phyloP scores from a whole-genome alignment of 179 eudicot species.

The Beta corolliflora region DNA sequence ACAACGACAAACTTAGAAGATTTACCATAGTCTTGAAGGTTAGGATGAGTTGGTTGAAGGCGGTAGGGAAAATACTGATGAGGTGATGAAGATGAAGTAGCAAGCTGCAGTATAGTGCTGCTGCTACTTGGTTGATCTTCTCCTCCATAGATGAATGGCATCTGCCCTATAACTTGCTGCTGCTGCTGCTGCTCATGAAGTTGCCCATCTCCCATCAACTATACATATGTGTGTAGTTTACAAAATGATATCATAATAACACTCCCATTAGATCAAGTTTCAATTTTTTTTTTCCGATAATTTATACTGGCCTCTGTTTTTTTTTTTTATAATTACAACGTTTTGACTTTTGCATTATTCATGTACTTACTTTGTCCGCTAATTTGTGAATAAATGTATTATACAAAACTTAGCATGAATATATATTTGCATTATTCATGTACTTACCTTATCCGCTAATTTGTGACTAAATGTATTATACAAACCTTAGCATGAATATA shows the following conservation, averaged over 20 bases:
- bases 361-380: too few relatives aligned
- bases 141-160: constrained; percentile 21
- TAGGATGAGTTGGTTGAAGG: constrained; percentile 32
- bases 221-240: background rate
- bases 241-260: background rate
- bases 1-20: background rate
- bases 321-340: too few relatives aligned
- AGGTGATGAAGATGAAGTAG: constrained; percentile 33
- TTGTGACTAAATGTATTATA: too few relatives aligned
- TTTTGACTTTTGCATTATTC: too few relatives aligned
- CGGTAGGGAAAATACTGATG: constrained; percentile 33
- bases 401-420: too few relatives aligned
- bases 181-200: constrained; percentile 27
- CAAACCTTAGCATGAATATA: too few relatives aligned
- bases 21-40: constrained; percentile 32
- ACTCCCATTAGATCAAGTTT: background rate
- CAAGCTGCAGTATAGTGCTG: constrained; percentile 38
- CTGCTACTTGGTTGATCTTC: constrained; percentile 38
- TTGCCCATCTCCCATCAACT: constrained; percentile 38
- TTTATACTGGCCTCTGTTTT: too few relatives aligned
- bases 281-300: too few relatives aligned
- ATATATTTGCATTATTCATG: too few relatives aligned
- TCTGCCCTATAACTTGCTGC: constrained; percentile 24
- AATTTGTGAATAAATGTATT: too few relatives aligned
- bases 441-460: too few relatives aligned